phyloP scores from a whole-genome alignment of 305 asterid species.

The Solanum hybrid region DNA sequence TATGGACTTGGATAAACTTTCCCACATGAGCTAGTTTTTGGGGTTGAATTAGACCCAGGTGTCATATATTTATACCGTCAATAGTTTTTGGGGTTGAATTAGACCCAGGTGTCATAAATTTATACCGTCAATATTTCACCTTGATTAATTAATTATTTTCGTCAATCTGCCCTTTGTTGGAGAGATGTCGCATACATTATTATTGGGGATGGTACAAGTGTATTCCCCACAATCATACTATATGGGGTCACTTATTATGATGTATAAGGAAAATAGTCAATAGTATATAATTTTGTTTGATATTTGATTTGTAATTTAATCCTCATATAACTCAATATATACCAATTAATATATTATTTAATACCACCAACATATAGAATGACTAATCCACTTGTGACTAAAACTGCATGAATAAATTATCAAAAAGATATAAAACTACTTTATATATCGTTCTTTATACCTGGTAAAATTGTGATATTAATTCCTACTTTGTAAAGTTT shows the following conservation, averaged over 20 bases:
- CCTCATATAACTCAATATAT: not conserved
- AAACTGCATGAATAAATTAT: not conserved
- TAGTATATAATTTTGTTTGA: not conserved
- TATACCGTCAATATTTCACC: too few relatives aligned
- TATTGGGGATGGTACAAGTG: not conserved
- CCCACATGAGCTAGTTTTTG: not conserved
- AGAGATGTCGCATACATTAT: not conserved
- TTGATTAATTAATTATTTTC: too few relatives aligned
- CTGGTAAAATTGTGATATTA: not conserved
- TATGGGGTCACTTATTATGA: not conserved
- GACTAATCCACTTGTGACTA: not conserved
- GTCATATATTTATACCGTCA: too few relatives aligned
- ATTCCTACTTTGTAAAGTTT: not conserved
- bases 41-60: too few relatives aligned
- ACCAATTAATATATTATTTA: not conserved
- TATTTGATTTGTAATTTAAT: not conserved
- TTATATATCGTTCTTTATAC: not conserved
- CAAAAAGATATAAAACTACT: not conserved
- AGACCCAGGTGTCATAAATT: too few relatives aligned
- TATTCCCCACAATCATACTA: not conserved
- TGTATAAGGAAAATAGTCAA: not conserved
- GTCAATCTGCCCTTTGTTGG: not conserved
- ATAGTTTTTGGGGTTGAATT: not conserved
- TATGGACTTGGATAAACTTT: too few relatives aligned
- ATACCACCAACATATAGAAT: not conserved